Base-by-base conservation (phyloP, 768 basidiomycete genomes). In the Kwoniella pini region DNA sequence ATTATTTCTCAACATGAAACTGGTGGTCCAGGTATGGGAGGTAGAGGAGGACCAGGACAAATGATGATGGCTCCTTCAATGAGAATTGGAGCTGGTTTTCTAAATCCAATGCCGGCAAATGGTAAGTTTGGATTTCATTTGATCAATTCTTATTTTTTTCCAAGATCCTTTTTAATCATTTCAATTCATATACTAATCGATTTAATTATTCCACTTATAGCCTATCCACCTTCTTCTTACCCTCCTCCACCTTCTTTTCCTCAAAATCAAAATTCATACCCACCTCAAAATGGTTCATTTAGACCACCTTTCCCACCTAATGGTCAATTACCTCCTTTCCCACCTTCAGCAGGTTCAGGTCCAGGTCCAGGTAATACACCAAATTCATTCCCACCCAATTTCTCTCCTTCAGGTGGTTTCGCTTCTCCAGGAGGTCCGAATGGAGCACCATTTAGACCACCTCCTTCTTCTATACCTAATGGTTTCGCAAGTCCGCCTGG, bases 1-100 rank as follows among this genome's bases (percentile, higher is more conserved):
- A 98, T 99, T 79, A 94, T 92, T 36, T 87, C 89, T 21, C 87
- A 89, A 24, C 96, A 95, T 74, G 95, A 98, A 80, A 84, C 84
- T 27, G 86, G 89, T 42, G 86, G 89, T 42, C n/a, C n/a, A n/a
- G n/a, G n/a, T n/a, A n/a, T n/a, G n/a, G 33, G 33, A 36, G 33
- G 33, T 7, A 15, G 33, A 36, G 7, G 15, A 15, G 67, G 73
- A 31, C 61, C 71, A 60, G 49, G 60, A 11, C 56, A 58, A 49
- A 71, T 71, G 71, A 67, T 70, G 63, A 68, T 68, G 21, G 70
- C 70, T 26, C 70, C 73, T 24, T 66, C 64, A 45, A 76, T 76
- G 74, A 63, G 74, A 31, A 21, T 75, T 19, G 74, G 74, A 28
- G 69, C 71, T 6, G 74, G 74, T 36, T 72, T 75, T 44, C 57